A percentile compares a stretch with the other conserved stretches of the same genome.
Conservation (phyloP, 495 filamentous ascomycete genomes). For the Staphylotrichum longicolle region DNA sequence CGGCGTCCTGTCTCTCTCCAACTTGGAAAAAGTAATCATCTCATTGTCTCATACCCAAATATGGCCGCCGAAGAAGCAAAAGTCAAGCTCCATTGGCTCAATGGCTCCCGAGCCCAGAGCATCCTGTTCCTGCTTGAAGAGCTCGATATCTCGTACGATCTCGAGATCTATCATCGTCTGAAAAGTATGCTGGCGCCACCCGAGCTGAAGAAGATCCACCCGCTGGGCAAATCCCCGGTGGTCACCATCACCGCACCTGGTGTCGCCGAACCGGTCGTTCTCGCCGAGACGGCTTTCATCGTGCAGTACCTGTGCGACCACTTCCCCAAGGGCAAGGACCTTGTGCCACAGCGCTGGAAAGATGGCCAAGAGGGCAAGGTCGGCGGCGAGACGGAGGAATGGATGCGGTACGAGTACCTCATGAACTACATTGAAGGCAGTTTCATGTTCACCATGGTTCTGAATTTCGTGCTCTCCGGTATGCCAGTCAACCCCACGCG, state of each 20-base stretch:
- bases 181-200: conserved; percentile 58
- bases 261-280: conserved; percentile 53
- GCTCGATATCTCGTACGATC: conserved; percentile 69
- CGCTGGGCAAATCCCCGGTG: conserved; percentile 80
- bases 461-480: conserved; percentile 51
- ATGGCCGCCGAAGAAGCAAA: conserved; percentile 52
- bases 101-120: conserved; percentile 74
- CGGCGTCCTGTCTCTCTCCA: background rate
- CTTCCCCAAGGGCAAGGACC: conserved; percentile 50
- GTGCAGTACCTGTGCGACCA: conserved; percentile 78
- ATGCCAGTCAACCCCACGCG: background rate
- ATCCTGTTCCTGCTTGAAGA: conserved; percentile 87
- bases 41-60: background rate
- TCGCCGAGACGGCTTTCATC: conserved; percentile 78
- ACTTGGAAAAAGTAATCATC: background rate
- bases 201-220: conserved; percentile 72
- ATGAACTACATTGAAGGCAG: conserved; percentile 81
- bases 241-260: conserved; percentile 53
- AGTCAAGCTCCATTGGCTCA: conserved; percentile 75
- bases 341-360: conserved; percentile 64
- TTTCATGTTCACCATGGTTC: conserved; percentile 67
- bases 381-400: conserved; percentile 69
- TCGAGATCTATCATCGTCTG: conserved; percentile 69
- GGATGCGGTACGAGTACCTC: conserved; percentile 71
- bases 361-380: conserved; percentile 55